A percentile compares a stretch with the other conserved stretches of the same genome.
These are phyloP conservation scores for Periglandula ipomoeae DNA, from an alignment of 2,329 filamentous ascomycete genomes.

Conservation along the genomic window DNA sequence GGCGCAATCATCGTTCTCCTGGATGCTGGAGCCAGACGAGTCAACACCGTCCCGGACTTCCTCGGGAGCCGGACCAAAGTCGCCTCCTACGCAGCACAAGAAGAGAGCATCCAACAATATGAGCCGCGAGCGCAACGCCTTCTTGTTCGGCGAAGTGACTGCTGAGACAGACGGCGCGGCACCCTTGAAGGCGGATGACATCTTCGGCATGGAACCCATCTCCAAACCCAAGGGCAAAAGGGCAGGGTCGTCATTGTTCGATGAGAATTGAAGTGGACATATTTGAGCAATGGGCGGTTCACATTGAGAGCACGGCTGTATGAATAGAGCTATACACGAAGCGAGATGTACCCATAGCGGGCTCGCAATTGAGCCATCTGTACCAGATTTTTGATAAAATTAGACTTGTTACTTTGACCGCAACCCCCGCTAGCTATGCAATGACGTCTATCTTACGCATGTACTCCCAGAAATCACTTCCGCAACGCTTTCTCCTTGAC, in stretches of 20 bases:
- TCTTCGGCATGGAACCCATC: conserved; percentile 48
- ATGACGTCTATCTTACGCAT: too few relatives aligned
- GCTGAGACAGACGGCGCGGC: conserved; percentile 23
- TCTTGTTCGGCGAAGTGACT: conserved; percentile 47
- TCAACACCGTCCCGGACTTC: conserved; percentile 17
- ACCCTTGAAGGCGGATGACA: conserved; percentile 35
- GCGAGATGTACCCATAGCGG: neutral
- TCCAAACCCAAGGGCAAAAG: conserved; percentile 15
- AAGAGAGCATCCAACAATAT: conserved; percentile 34
- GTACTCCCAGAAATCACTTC: conserved; percentile 19
- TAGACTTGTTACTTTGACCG: too few relatives aligned
- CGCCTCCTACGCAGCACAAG: conserved; percentile 25
- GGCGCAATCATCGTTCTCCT: conserved; percentile 67
- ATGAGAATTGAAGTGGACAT: conserved; percentile 1
- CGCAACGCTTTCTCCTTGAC: conserved; percentile 48
- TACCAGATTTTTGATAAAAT: neutral
- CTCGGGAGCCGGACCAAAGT: conserved; percentile 17
- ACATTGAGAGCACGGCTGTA: neutral
- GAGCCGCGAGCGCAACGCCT: conserved; percentile 47
- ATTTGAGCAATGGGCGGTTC: neutral
- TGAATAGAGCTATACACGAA: neutral
- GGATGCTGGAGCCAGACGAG: conserved; percentile 60
- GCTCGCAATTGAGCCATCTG: neutral
- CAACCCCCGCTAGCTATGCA: too few relatives aligned
- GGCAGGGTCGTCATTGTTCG: neutral